Evolutionary conservation across 148 eudicot genomes (phyloP).

Genomic region (Rhododendron ovatum): DNA sequence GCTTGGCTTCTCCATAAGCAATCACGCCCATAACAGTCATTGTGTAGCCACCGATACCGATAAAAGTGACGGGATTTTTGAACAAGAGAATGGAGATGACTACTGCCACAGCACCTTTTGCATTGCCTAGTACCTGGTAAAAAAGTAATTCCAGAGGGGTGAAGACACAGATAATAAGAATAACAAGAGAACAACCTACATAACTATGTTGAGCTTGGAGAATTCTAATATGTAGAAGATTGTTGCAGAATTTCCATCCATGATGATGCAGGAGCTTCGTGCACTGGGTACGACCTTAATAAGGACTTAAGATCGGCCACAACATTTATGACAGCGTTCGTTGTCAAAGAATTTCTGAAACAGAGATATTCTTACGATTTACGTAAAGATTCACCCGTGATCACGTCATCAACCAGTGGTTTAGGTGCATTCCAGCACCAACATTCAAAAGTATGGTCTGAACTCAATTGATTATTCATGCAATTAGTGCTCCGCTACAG

Average conservation of each 20-base stretch:
- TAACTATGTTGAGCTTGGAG: neutral
- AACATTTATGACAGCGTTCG: neutral
- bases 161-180: neutral
- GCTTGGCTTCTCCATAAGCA: slow-evolving; percentile 88
- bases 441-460: neutral
- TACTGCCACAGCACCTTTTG: slow-evolving; percentile 97
- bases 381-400: neutral
- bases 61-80: slow-evolving; percentile 74
- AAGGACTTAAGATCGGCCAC: neutral
- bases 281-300: neutral
- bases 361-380: neutral
- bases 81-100: slow-evolving; percentile 90
- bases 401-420: neutral
- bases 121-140: slow-evolving; percentile 85
- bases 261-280: neutral
- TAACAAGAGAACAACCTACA: neutral
- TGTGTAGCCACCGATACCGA: slow-evolving; percentile 85
- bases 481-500: neutral
- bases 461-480: neutral
- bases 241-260: neutral
- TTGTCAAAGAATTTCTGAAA: neutral
- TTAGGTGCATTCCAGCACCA: neutral
- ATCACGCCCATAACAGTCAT: slow-evolving; percentile 91
- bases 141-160: neutral
- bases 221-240: neutral